A percentile compares a stretch with the other conserved stretches of the same genome.
phyloP scores from a whole-genome alignment of 805 yeast species.

The Wickerhamomyces hampshirensis region DNA sequence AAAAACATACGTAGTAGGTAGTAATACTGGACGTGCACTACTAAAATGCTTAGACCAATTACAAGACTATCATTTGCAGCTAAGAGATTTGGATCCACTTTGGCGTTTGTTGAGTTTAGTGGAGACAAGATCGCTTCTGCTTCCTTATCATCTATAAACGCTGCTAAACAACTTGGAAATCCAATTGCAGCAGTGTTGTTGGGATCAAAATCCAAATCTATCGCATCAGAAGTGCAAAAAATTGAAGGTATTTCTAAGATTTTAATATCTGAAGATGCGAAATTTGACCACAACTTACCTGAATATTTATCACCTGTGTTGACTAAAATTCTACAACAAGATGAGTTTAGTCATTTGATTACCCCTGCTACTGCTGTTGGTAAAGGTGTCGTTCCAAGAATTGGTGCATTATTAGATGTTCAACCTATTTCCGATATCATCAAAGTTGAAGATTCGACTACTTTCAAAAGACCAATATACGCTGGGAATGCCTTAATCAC shows the following conservation, averaged over 20 bases:
- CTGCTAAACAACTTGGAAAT: slow-evolving; percentile 71
- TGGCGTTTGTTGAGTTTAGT: slow-evolving; percentile 68
- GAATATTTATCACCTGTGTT: slow-evolving; percentile 75
- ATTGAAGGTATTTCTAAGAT: slow-evolving; percentile 39
- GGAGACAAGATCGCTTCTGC: slow-evolving; percentile 55
- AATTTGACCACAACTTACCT: slow-evolving; percentile 68
- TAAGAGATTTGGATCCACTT: slow-evolving; percentile 57
- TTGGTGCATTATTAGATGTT: slow-evolving; percentile 76
- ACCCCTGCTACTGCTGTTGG: slow-evolving; percentile 86
- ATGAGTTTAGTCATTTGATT: slow-evolving; percentile 64
- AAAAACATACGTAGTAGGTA: too few relatives aligned
- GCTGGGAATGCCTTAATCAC: slow-evolving; percentile 94
- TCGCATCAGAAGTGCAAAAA: slow-evolving; percentile 48
- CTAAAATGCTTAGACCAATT: slow-evolving; percentile 13
- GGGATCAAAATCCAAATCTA: slow-evolving; percentile 53
- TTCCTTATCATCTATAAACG: slow-evolving; percentile 67
- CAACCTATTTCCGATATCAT: slow-evolving; percentile 87
- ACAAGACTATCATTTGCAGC: slow-evolving; percentile 3
- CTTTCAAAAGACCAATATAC: slow-evolving; percentile 89
- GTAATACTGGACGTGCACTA: too few relatives aligned
- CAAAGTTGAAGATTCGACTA: slow-evolving; percentile 57
- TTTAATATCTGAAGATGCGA: slow-evolving; percentile 50
- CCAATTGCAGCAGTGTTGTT: slow-evolving; percentile 77
- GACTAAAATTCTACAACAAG: slow-evolving; percentile 31
- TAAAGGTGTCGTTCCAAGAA: slow-evolving; percentile 79